Evolutionary conservation across 352 stramenopile genomes (phyloP).

Genomic region (Globisporangium mamillatum): DNA sequence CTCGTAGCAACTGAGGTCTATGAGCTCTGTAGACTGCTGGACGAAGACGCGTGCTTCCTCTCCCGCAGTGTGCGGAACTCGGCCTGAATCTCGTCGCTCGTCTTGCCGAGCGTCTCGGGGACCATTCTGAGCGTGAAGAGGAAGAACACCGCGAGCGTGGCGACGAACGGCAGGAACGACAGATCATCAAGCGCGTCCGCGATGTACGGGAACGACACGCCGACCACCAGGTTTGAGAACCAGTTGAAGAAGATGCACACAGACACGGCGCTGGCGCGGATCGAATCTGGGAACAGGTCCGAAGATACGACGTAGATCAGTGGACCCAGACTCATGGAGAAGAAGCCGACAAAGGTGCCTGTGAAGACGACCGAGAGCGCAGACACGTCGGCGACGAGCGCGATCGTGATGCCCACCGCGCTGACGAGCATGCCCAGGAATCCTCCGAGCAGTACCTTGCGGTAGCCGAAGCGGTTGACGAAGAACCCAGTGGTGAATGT

Average conservation of each 20-base stretch:
- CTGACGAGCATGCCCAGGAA: slow-evolving; percentile 60
- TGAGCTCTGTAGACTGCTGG: no score
- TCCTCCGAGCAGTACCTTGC: no score
- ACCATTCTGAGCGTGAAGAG: slow-evolving; percentile 40
- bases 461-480: no score
- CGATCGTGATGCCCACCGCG: slow-evolving; percentile 39
- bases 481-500: no score
- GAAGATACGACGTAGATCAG: slow-evolving; percentile 56
- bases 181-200: slow-evolving; percentile 33
- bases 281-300: slow-evolving; percentile 56
- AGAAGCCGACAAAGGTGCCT: no score
- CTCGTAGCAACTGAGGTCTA: no score
- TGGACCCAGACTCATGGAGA: no score
- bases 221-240: slow-evolving; percentile 48
- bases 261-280: slow-evolving; percentile 47
- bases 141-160: slow-evolving; percentile 22
- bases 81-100: slow-evolving; percentile 53
- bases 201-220: slow-evolving; percentile 58
- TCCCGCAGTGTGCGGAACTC: slow-evolving; percentile 32
- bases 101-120: slow-evolving; percentile 60
- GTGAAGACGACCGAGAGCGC: no score
- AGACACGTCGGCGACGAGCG: no score
- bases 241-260: slow-evolving; percentile 53
- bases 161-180: slow-evolving; percentile 54
- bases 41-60: no score